Base-by-base conservation (phyloP, 129 eudicot species). In the Flaveria ramosissima region DNA sequence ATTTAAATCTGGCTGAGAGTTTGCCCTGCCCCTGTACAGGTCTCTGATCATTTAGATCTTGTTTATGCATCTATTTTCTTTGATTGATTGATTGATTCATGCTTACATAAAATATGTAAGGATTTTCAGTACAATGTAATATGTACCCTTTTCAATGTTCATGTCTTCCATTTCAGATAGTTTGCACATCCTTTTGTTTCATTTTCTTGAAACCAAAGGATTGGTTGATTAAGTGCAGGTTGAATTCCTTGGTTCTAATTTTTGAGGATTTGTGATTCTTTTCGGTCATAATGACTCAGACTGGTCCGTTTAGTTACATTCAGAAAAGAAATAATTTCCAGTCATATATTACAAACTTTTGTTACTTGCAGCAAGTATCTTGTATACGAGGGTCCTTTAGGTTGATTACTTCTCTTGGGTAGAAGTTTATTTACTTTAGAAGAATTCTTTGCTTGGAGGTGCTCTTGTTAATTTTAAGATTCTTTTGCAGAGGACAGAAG, bases 21-120 rank as follows among this genome's bases (percentile, higher is more conserved):
- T 71, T 51, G 45, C 61, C 60, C 56, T 67, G 55, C 50, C 43
- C 76, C 63, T 70, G 45, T 21, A 42, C 64, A 74, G 62, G 72
- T 70, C 70, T 16, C 66, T 26, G 68, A 36, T 85, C 77, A 82
- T 83, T 78, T 78, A 80, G 75, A 77, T 82, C 73, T 51, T 59
- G 66, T 21, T 75, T 72, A 75, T 61, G 60, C 24, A 1, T 42
- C 39, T 53, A 50, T 43, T 68, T 70, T 5, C 13, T n/a, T 36
- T 36, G 41, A 36, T 36, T 30, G 36, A 30, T 30, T 30, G 32
- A 27, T 76, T 23, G 20, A 11, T 76, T 68, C 67, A 55, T 42
- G 56, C 56, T 55, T 36, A 13, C 66, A 17, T 32, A 52, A 5
- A 11, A 72, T 32, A 72, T 16, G 42, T 36, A 73, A 21, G 5